Evolutionary conservation across 768 basidiomycete species (phyloP).

Genomic region (Serendipita indica): DNA sequence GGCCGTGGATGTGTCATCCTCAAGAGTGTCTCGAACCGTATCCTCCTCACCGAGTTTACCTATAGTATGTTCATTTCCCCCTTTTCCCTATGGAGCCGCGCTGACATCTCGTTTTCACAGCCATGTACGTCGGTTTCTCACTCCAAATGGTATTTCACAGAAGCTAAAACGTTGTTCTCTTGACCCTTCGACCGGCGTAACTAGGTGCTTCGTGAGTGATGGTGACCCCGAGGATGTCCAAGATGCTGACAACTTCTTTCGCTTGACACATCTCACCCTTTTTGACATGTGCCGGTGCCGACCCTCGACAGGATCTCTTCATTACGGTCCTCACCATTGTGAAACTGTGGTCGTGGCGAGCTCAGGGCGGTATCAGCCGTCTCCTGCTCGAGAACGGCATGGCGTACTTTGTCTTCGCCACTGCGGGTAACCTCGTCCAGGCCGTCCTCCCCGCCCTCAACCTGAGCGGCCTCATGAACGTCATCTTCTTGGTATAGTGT

Average conservation of each 20-base stretch:
- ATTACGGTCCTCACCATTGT: neutral
- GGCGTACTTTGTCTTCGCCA: conserved; percentile 6
- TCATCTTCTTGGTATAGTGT: conserved; percentile 1
- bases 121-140: neutral
- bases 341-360: conserved; percentile 4
- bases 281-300: too few relatives aligned
- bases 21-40: conserved; percentile 7
- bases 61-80: neutral
- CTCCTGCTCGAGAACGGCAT: conserved; percentile 9
- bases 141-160: neutral
- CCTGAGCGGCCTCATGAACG: conserved; percentile 9
- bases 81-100: neutral
- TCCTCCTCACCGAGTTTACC: conserved; percentile 9
- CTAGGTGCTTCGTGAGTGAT: neutral
- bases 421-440: conserved; percentile 6
- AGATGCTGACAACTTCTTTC: too few relatives aligned
- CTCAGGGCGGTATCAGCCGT: conserved; percentile 5
- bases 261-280: too few relatives aligned
- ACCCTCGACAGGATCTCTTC: conserved; percentile 4
- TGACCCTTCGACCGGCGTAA: neutral
- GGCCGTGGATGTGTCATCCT: neutral
- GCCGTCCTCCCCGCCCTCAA: conserved; percentile 6
- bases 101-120: neutral
- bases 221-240: too few relatives aligned
- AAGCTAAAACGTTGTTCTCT: neutral